These are phyloP conservation scores for Echites panduratus DNA, from an alignment of 257 asterid species.

Conservation along the genomic window DNA sequence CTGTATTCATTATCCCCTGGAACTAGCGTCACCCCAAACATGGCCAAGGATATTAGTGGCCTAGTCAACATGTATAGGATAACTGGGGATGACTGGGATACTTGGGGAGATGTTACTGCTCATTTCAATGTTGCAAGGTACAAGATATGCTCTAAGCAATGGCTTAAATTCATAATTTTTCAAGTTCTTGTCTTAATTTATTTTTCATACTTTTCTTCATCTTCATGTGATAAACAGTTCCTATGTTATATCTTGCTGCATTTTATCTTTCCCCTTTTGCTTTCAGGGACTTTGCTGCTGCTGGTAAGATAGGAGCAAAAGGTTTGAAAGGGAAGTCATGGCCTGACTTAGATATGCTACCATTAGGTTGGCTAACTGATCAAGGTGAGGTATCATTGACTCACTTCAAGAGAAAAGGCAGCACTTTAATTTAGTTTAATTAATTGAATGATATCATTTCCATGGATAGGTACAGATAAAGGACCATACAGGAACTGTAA, in stretches of 20 bases:
- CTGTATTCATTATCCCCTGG: conserved; percentile 93
- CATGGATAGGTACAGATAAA: conserved; percentile 48
- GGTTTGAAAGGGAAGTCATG: conserved; percentile 84
- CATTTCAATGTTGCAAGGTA: conserved; percentile 85
- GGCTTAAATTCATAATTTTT: neutral
- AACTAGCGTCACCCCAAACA: conserved; percentile 58
- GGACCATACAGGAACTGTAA: conserved; percentile 75
- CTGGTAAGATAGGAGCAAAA: conserved; percentile 67
- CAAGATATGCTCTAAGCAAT: neutral
- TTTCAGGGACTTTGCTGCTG: conserved; percentile 68
- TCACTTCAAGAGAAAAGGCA: neutral
- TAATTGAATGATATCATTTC: conserved; percentile 12
- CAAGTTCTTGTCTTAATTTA: neutral
- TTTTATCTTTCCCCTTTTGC: neutral
- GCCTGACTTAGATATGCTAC: conserved; percentile 99
- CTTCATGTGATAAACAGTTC: neutral
- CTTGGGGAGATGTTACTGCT: conserved; percentile 67
- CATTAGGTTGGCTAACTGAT: conserved; percentile 86
- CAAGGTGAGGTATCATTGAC: conserved; percentile 35
- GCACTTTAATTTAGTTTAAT: neutral
- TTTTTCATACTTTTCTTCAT: neutral
- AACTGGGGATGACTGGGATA: conserved; percentile 98
- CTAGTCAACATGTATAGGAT: conserved; percentile 90
- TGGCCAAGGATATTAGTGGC: conserved; percentile 59
- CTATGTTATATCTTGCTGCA: no score